Evolutionary conservation across 352 stramenopile species (phyloP), one percentile per base, ranked within the genome.

Genomic region (Phytophthora idaei): DNA sequence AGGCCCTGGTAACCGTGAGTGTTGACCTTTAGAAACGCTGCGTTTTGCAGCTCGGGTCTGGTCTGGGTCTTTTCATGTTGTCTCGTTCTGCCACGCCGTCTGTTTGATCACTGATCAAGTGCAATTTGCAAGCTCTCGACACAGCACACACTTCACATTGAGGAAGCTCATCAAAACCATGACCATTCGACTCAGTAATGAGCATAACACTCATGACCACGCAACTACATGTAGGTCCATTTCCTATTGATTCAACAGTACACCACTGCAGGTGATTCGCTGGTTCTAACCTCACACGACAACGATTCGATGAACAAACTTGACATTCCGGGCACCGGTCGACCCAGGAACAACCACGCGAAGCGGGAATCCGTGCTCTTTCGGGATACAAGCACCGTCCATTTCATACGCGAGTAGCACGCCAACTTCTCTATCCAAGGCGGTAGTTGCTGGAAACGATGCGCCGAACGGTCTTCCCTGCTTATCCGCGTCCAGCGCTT

Each of bases 371-470:
- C 97, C 97, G 71, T 99, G 97, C 69, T 99, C 95, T n/a, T 87
- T 84, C 12, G 87, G 85, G 41, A 94, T 76, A 7, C 71, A 61
- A 53, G 64, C 68, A 48, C 67, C 95, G 69, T 99, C 98, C 95
- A 99, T 98, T 80, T 97, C 92, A 64, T 97, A 99, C 7, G 93
- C 93, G 36, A 99, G 63, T 53, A 99, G 73, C 6, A 97, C 90
- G 61, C 99, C 97, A 14, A 89, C 88, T 50, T 90, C 84, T 44
- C 80, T 77, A 76, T 90, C 85, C 11, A 97, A 59, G 4, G 93
- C 96, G 57, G 97, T 99, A 45, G 87, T 66, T 56, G 95, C 81
- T 11, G 85, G 89, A 50, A 97, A 96, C 39, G 76, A 92, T 15
- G 83, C 73, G n/a, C 87, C 81, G 36, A 90, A 90, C 15, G 54